phyloP scores from a whole-genome alignment of 2,329 filamentous ascomycete species.

The Paecilomyces formosus region DNA sequence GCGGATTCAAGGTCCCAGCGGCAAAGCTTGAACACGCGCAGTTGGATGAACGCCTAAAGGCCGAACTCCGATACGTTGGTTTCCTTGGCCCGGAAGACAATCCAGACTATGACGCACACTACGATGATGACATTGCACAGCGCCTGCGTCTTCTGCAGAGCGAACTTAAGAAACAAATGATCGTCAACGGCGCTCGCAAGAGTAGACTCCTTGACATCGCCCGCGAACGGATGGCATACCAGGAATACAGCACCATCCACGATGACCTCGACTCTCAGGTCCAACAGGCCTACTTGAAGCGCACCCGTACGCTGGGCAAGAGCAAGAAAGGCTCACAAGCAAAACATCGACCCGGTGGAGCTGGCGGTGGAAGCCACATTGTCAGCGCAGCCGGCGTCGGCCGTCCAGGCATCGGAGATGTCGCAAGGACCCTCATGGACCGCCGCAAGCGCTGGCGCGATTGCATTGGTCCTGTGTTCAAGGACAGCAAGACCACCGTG shows the following conservation, averaged over 20 bases:
- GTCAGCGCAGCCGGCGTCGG: slow-evolving; percentile 33
- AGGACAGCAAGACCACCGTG: slow-evolving; percentile 70
- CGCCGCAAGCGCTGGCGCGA: slow-evolving; percentile 81
- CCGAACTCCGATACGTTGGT: slow-evolving; percentile 84
- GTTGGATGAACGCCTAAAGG: slow-evolving; percentile 83
- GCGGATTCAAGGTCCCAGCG: slow-evolving; percentile 70
- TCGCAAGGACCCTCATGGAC: slow-evolving; percentile 89
- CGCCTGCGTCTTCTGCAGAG: slow-evolving; percentile 78
- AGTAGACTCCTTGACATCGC: slow-evolving; percentile 77
- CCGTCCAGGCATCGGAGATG: slow-evolving; percentile 70
- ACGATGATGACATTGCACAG: slow-evolving; percentile 88
- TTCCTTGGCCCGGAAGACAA: slow-evolving; percentile 65
- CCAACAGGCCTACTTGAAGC: slow-evolving; percentile 90
- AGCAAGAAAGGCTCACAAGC: slow-evolving; percentile 76
- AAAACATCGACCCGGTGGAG: slow-evolving; percentile 53
- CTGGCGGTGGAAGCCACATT: slow-evolving; percentile 60
- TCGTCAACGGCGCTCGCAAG: slow-evolving; percentile 87
- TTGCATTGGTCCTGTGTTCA: slow-evolving; percentile 83
- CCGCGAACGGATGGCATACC: slow-evolving; percentile 86
- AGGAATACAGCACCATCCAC: slow-evolving; percentile 93
- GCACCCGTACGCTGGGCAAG: slow-evolving; percentile 88
- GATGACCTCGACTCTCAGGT: slow-evolving; percentile 95
- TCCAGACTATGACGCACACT: slow-evolving; percentile 80
- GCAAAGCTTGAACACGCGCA: slow-evolving; percentile 77
- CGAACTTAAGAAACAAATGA: slow-evolving; percentile 72